These are phyloP conservation scores for Lanmaoa pseudosensibilis DNA, from an alignment of 768 basidiomycete species.

Conservation along the genomic window DNA sequence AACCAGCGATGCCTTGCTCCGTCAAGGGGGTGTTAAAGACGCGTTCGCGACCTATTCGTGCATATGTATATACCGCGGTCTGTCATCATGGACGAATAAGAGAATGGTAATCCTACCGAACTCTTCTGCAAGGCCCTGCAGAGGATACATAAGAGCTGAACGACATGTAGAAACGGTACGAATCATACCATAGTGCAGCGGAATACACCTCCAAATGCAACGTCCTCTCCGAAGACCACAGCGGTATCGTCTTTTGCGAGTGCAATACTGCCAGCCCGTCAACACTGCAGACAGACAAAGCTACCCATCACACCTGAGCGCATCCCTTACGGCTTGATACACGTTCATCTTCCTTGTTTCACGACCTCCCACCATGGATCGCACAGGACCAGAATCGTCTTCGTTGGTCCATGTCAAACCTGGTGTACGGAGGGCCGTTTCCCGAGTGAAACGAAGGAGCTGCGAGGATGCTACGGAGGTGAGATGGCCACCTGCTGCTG, in stretches of 20 bases:
- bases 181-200: conserved; percentile 81
- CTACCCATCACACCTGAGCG: conserved; percentile 60
- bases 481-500: conserved; percentile 78
- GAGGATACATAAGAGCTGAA: conserved; percentile 1
- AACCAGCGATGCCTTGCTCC: conserved; percentile 93
- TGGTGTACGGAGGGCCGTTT: conserved; percentile 68
- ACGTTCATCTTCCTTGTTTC: conserved; percentile 95
- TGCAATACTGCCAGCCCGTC: conserved; percentile 58
- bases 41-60: conserved; percentile 69
- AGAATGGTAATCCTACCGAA: conserved; percentile 57
- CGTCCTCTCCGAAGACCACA: conserved; percentile 89
- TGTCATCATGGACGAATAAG: background rate
- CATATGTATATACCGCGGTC: background rate
- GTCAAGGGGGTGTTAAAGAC: conserved; percentile 95
- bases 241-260: conserved; percentile 83
- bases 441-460: conserved; percentile 63
- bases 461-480: conserved; percentile 71
- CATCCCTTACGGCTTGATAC: conserved; percentile 91
- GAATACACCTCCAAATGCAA: conserved; percentile 94
- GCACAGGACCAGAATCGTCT: conserved; percentile 41
- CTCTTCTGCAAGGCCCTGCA: conserved; percentile 85
- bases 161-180: conserved; percentile 6
- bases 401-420: conserved; percentile 73
- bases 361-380: conserved; percentile 62
- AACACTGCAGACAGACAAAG: background rate